Conservation (phyloP, 176 grass and related monocot genomes). For the Coix lacrymajobi region DNA sequence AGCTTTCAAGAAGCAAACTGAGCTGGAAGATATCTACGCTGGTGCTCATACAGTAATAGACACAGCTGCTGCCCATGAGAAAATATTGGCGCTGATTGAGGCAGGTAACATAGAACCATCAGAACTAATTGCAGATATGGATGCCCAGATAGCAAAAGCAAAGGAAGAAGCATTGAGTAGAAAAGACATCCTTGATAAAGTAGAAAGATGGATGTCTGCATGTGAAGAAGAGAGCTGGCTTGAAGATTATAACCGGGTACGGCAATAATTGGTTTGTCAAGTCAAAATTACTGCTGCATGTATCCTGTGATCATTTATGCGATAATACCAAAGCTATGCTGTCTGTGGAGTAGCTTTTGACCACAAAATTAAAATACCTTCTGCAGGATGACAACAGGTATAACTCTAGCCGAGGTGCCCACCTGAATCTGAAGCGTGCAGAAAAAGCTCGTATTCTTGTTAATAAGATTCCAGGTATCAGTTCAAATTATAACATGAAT, state of each 20-base stretch:
- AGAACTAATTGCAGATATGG: conserved; percentile 96
- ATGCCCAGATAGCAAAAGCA: conserved; percentile 78
- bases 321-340: background rate
- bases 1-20: conserved; percentile 85
- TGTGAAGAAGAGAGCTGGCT: conserved; percentile 99
- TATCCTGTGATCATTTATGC: background rate
- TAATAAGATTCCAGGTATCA: conserved; percentile 95
- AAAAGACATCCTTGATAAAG: conserved; percentile 96
- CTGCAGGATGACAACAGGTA: conserved; percentile 98
- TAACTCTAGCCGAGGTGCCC: conserved; percentile 96
- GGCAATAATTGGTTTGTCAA: conserved; percentile 5
- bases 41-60: conserved; percentile 87
- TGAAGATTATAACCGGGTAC: conserved; percentile 96
- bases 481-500: background rate
- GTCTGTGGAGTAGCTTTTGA: conserved; percentile 17
- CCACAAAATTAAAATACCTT: background rate
- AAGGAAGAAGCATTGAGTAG: conserved; percentile 97
- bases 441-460: conserved; percentile 97
- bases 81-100: conserved; percentile 76
- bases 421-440: conserved; percentile 94
- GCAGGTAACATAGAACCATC: conserved; percentile 89
- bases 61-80: conserved; percentile 66
- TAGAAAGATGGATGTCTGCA: conserved; percentile 96
- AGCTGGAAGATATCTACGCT: conserved; percentile 79
- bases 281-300: background rate